Conservation (phyloP, 345 rosid species). For the Pseudoturritis turrita region DNA sequence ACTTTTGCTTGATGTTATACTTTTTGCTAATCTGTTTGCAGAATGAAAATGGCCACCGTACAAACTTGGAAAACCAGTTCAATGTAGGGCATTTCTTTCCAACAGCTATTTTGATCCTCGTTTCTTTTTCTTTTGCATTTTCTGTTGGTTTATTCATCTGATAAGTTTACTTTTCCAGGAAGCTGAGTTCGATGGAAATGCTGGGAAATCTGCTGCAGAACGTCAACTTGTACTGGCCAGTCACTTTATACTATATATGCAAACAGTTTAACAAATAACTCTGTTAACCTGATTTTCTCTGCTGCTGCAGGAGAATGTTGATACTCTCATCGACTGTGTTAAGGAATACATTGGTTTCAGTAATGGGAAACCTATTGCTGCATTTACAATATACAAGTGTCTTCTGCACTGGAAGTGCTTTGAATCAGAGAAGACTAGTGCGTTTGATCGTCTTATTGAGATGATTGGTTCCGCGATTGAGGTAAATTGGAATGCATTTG, state of each 20-base stretch:
- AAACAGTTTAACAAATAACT: slow-evolving; percentile 4
- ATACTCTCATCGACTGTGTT: slow-evolving; percentile 78
- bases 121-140: neutral
- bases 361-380: slow-evolving; percentile 87
- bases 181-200: slow-evolving; percentile 56
- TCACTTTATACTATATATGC: slow-evolving; percentile 12
- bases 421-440: slow-evolving; percentile 94
- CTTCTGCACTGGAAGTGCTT: slow-evolving; percentile 98
- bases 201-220: slow-evolving; percentile 65
- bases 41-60: slow-evolving; percentile 86
- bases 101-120: slow-evolving; percentile 5
- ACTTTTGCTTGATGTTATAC: slow-evolving; percentile 9
- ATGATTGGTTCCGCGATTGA: slow-evolving; percentile 98
- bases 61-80: slow-evolving; percentile 44
- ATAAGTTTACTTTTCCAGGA: slow-evolving; percentile 49
- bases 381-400: slow-evolving; percentile 90
- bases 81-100: slow-evolving; percentile 43
- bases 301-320: slow-evolving; percentile 76
- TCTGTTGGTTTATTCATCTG: neutral
- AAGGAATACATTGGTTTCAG: slow-evolving; percentile 68
- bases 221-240: slow-evolving; percentile 71
- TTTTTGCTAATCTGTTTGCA: slow-evolving; percentile 35
- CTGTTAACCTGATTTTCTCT: slow-evolving; percentile 15
- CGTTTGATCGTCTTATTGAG: slow-evolving; percentile 95
- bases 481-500: slow-evolving; percentile 44